Base-by-base conservation (phyloP, 345 rosid species). In the Combretum micranthum region DNA sequence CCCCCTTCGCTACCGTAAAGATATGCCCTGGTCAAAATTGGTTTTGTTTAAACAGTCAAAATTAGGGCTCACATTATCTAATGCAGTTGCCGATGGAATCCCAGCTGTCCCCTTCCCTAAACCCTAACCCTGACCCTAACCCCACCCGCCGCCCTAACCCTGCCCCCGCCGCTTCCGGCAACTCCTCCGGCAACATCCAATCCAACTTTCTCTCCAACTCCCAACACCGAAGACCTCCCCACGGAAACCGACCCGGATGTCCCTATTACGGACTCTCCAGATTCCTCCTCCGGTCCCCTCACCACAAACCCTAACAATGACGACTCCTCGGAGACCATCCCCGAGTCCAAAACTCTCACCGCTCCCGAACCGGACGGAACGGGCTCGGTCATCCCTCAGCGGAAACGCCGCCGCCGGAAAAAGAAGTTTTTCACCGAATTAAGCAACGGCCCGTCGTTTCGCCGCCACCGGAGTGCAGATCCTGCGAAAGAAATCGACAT, bases 401-500 rank as follows among this genome's bases (percentile, higher is more conserved):
- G 81, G 63, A 91, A 71, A 66, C 78, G 97, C 13, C 91, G 94
- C 42, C 83, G 96, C 14, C 77, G 94, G 55, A 93, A 85, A 32
- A 32, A 32, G 65, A 88, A 88, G 5, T 80, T 93, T 77, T 93
- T 93, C 83, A 93, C 96, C 11, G 96, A 93, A 73, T 68, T 87
- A 47, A 87, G 77, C 68, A 73, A 76, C 42, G 84, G 80, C 17
- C 85, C 94, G 11, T 73, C 90, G 1, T 78, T 91, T 58, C 91
- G 88, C 25, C 87, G 89, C 6, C 77, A 60, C 50, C 72, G 83
- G 53, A 15, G 66, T 18, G 59, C 80, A 4, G 83, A 80, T 14
- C 66, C 77, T 3, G 74, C 87, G 2, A 83, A 83, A 75, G 96
- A 89, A 55, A 68, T 89, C 10, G 95, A 85, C 65, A 75, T 81